Conservation (phyloP, 1,284 basidiomycete genomes). For the Neolentinus lepideus region DNA sequence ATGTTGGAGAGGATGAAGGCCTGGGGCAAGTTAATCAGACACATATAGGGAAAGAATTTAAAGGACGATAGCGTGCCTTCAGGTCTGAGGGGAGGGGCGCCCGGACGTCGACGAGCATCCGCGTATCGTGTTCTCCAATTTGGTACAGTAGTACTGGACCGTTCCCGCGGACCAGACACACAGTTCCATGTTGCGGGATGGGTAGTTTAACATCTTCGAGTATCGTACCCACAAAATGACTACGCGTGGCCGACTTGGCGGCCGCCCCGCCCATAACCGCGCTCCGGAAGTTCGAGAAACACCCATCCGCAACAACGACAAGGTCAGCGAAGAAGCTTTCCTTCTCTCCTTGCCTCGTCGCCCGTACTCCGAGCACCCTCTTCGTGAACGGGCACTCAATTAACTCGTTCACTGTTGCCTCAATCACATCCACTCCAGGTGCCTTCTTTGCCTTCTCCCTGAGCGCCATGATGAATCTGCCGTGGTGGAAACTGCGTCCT, state of each 20-base stretch:
- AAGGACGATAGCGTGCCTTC: slow-evolving; percentile 43
- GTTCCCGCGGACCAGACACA: slow-evolving; percentile 63
- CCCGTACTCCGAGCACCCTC: slow-evolving; percentile 57
- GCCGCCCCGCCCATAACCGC: slow-evolving; percentile 42
- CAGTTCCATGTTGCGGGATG: slow-evolving; percentile 83
- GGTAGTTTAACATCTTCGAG: slow-evolving; percentile 74
- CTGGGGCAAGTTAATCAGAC: no score
- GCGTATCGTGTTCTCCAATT: slow-evolving; percentile 74
- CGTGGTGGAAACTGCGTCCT: slow-evolving; percentile 90
- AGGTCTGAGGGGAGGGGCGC: slow-evolving; percentile 79
- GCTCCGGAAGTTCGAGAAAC: slow-evolving; percentile 81
- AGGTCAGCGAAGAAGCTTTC: slow-evolving; percentile 65
- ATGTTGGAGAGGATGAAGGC: slow-evolving; percentile 65
- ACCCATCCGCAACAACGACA: slow-evolving; percentile 91
- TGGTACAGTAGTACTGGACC: slow-evolving; percentile 90
- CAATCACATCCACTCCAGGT: slow-evolving; percentile 65
- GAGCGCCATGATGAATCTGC: slow-evolving; percentile 82
- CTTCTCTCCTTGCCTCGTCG: slow-evolving; percentile 39
- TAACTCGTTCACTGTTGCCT: slow-evolving; percentile 78
- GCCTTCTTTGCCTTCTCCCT: slow-evolving; percentile 59
- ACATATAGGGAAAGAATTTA: slow-evolving; percentile 3
- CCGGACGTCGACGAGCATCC: slow-evolving; percentile 92
- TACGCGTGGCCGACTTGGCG: slow-evolving; percentile 50
- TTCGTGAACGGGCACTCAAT: slow-evolving; percentile 51
- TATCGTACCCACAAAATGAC: slow-evolving; percentile 80